Percentiles rank a stretch among this genome's conserved stretches.
Evolutionary conservation across 2,329 filamentous ascomycete genomes (phyloP).

Genomic region (Setomelanomma holmii): DNA sequence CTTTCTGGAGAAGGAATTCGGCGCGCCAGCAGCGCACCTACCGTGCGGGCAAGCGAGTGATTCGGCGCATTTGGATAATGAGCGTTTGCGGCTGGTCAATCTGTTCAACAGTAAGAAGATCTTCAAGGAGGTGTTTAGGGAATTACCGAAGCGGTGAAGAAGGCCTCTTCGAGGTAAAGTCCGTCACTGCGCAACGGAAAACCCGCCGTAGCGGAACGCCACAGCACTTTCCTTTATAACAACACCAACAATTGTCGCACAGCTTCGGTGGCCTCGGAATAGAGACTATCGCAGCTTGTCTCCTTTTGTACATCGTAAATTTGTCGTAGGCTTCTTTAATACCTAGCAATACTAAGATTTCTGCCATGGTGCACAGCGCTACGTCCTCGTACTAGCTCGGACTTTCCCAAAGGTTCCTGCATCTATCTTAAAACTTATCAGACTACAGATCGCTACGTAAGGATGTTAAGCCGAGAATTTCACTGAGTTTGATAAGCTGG

Average conservation of each 20-base stretch:
- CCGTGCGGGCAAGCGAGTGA: constrained; percentile 96
- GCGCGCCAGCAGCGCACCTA: constrained; percentile 87
- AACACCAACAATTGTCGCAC: too few relatives aligned
- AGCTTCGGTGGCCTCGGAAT: neutral
- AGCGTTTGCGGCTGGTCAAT: constrained; percentile 87
- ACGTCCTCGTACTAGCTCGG: too few relatives aligned
- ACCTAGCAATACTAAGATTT: too few relatives aligned
- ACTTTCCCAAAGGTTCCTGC: neutral
- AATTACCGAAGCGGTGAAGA: constrained; percentile 52
- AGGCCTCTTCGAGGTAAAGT: neutral
- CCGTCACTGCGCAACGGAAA: neutral
- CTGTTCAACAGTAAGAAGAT: constrained; percentile 91
- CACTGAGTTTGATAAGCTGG: neutral
- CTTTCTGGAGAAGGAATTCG: constrained; percentile 93
- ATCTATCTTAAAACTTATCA: neutral
- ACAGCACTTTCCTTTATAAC: neutral
- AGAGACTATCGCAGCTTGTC: neutral
- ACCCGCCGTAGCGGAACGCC: neutral
- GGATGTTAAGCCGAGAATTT: constrained; percentile 1
- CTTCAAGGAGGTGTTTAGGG: constrained; percentile 82
- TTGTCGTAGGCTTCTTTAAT: neutral
- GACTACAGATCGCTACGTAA: neutral
- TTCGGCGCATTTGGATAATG: constrained; percentile 92
- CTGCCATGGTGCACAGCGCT: too few relatives aligned
- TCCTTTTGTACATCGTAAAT: neutral